A percentile compares a stretch with the other conserved stretches of the same genome.
Conservation (phyloP, 2,329 filamentous ascomycete genomes). For the Ascochyta rabiei region DNA sequence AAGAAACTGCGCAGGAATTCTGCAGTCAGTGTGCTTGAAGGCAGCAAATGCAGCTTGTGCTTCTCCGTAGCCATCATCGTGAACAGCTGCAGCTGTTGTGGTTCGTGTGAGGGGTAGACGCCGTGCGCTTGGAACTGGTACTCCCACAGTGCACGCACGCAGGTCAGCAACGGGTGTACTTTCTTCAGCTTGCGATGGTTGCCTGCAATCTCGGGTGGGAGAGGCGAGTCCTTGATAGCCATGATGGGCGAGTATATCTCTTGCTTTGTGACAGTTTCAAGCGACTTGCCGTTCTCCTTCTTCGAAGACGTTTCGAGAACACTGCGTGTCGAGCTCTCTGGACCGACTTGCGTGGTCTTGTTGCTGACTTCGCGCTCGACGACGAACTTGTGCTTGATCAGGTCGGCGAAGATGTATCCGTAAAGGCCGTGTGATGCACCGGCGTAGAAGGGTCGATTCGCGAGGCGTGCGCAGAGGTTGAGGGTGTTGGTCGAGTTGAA, state of each 20-base stretch:
- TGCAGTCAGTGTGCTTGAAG: slow-evolving; percentile 51
- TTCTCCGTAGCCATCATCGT: slow-evolving; percentile 78
- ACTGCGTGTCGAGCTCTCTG: slow-evolving; percentile 79
- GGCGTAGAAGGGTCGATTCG: slow-evolving; percentile 84
- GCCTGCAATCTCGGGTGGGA: slow-evolving; percentile 70
- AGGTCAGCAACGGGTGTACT: slow-evolving; percentile 84
- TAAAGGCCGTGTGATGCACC: slow-evolving; percentile 87
- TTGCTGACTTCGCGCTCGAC: slow-evolving; percentile 87
- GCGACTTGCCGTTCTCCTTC: slow-evolving; percentile 64
- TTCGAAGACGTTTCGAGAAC: slow-evolving; percentile 74
- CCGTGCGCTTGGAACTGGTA: slow-evolving; percentile 65
- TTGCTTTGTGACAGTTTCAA: slow-evolving; percentile 88
- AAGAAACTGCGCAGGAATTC: slow-evolving; percentile 83
- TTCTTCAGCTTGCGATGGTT: slow-evolving; percentile 71
- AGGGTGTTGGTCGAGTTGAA: slow-evolving; percentile 76
- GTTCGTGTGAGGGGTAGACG: slow-evolving; percentile 56
- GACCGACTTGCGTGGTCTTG: slow-evolving; percentile 60
- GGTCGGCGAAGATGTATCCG: slow-evolving; percentile 92
- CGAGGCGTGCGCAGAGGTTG: slow-evolving; percentile 83
- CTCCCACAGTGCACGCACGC: slow-evolving; percentile 87
- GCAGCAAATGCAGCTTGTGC: slow-evolving; percentile 68
- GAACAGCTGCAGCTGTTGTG: slow-evolving; percentile 69
- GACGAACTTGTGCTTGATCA: slow-evolving; percentile 88
- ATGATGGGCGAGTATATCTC: slow-evolving; percentile 89
- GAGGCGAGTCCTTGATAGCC: slow-evolving; percentile 78